These are phyloP conservation scores for Ophiocordyceps camponoti-floridani DNA, from an alignment of 2,329 filamentous ascomycete genomes.

Conservation along the genomic window DNA sequence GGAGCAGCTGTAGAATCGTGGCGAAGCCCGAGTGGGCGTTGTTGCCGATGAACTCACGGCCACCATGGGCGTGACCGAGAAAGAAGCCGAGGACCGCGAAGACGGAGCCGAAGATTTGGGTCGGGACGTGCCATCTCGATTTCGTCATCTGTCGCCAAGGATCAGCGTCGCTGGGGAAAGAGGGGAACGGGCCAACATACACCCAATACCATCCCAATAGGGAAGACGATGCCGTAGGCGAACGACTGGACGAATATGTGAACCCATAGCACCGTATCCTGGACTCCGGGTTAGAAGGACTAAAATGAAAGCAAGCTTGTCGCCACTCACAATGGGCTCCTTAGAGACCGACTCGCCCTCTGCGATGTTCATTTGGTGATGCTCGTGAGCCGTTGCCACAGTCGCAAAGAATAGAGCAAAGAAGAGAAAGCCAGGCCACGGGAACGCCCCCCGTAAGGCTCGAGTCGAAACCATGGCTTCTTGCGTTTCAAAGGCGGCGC, in stretches of 20 bases:
- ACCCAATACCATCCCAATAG: slow-evolving; percentile 85
- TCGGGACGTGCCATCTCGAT: slow-evolving; percentile 84
- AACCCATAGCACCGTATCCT: slow-evolving; percentile 77
- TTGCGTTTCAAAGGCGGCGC: background rate
- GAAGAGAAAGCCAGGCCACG: slow-evolving; percentile 5
- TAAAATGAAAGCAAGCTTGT: background rate
- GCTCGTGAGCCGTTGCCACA: slow-evolving; percentile 25
- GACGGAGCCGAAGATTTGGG: slow-evolving; percentile 57
- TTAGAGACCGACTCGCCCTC: slow-evolving; percentile 51
- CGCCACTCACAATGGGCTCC: slow-evolving; percentile 51
- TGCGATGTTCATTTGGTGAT: slow-evolving; percentile 34
- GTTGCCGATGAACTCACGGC: slow-evolving; percentile 57
- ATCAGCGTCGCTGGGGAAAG: background rate
- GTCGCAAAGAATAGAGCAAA: slow-evolving; percentile 8
- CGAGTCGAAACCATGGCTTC: slow-evolving; percentile 6
- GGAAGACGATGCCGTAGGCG: slow-evolving; percentile 83
- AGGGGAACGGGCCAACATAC: slow-evolving; percentile 24
- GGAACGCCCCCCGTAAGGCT: slow-evolving; percentile 2
- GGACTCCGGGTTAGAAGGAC: slow-evolving; percentile 8
- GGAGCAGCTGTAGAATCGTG: slow-evolving; percentile 60
- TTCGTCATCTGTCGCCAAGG: slow-evolving; percentile 51
- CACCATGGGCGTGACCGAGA: slow-evolving; percentile 78
- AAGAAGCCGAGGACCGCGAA: slow-evolving; percentile 76
- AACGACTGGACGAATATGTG: slow-evolving; percentile 82
- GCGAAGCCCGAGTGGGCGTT: slow-evolving; percentile 77